Conservation (phyloP, 257 asterid species). For the Solanum bulbocastanum region DNA sequence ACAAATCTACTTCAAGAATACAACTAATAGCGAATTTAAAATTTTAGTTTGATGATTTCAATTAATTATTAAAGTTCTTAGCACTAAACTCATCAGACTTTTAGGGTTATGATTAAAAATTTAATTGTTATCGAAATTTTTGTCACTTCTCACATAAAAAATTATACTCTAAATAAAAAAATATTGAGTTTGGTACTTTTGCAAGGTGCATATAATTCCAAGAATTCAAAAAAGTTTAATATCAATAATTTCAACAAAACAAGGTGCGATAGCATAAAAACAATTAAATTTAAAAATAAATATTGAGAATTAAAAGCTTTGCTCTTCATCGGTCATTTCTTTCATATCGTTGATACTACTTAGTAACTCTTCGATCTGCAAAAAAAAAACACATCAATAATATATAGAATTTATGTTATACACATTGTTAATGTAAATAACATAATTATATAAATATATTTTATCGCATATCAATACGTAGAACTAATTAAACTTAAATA, state of each 20-base stretch:
- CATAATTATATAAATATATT: neutral
- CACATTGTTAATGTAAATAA: neutral
- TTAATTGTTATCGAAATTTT: neutral
- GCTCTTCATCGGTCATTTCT: neutral
- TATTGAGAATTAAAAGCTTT: neutral
- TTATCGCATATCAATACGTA: neutral
- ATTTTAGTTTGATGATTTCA: neutral
- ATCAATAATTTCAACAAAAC: neutral
- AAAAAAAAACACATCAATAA: neutral
- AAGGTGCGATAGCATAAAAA: neutral
- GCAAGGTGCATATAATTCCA: neutral
- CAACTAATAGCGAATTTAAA: neutral
- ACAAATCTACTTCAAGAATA: neutral
- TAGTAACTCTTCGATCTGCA: neutral
- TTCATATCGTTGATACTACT: neutral
- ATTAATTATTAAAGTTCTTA: too few species aligned
- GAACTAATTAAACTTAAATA: neutral
- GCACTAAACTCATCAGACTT: neutral
- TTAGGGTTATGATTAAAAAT: neutral
- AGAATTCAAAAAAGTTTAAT: neutral
- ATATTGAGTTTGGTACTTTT: too few species aligned
- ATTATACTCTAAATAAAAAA: too few species aligned
- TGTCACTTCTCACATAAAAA: neutral
- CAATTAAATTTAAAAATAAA: too few species aligned
- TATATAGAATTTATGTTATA: rapidly evolving